Evolutionary conservation across 352 stramenopile genomes (phyloP), one percentile per base, ranked within the genome.

Genomic region (Globisporangium middletonii): DNA sequence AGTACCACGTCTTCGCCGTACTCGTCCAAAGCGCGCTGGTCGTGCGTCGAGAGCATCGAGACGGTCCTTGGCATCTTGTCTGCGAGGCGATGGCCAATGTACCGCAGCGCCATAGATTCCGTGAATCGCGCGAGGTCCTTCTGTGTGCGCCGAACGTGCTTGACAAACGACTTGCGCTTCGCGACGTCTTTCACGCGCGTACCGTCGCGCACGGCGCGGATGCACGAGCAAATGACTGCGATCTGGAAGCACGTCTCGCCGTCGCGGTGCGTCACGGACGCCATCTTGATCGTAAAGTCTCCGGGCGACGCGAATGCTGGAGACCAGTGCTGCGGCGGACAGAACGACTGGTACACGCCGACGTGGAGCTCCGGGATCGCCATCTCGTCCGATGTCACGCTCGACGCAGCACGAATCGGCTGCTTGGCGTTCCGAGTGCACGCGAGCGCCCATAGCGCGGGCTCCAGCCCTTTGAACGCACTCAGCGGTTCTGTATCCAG

Each of bases 231-330:
- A 50, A 89, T 79, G 26, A 87, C 69, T 33, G 79, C 77, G 38
- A 89, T 69, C 42, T 69, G 59, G 47, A 86, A 75, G 37, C 67
- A 67, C 27, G 80, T 53, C 28, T 83, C 68, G 2, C 77, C 73
- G 38, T 72, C 62, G 18, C 71, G 64, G 8, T 72, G 60, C 23
- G 55, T 68, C 4, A 79, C 78, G 1, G 69, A 71, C 2, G 73
- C 63, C 60, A 88, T 81, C 45, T 85, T 86, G 54, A 91, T 72
- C 2, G 83, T 93, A 51, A 91, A 93, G 52, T 93, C 83, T 1
- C 77, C 78, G 2, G 83, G 75, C 2, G 75, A 83, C 4, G 83
- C 75, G 63, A 93, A 93, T 26, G 76, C 75, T 0, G 77, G 73
- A 19, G 83, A 93, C 83, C 83, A 93, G 8, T 59, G 72, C 7